A percentile compares a stretch with the other conserved stretches of the same genome.
phyloP scores from a whole-genome alignment of 176 grass and related monocot species.

The Sorghum bicolor region Sorghum_bicolor_NCBIv3 NC_012870.2:72865001-72865500 shows the following conservation, averaged over 20 bases:
- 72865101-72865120: constrained; percentile 73
- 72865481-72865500: constrained; percentile 99
- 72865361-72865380: constrained; percentile 85
- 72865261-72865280: constrained; percentile 88
- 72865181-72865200: constrained; percentile 88
- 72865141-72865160: constrained; percentile 91
- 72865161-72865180: constrained; percentile 94
- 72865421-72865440: constrained; percentile 75
- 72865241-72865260: constrained; percentile 97
- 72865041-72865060: constrained; percentile 20
- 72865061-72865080: constrained; percentile 77
- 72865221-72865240: constrained; percentile 86
- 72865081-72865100: constrained; percentile 59
- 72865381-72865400: constrained; percentile 88
- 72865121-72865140: constrained; percentile 94
- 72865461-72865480: constrained; percentile 79
- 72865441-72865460: constrained; percentile 91
- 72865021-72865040: constrained; percentile 24
- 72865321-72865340: constrained; percentile 84
- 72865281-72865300: constrained; percentile 86
- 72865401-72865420: constrained; percentile 44
- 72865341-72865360: constrained; percentile 82
- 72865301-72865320: constrained; percentile 93
- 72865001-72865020: constrained; percentile 52
- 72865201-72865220: constrained; percentile 96